A percentile compares a stretch with the other conserved stretches of the same genome.
These are phyloP conservation scores for Bisporella sp. DNA, from an alignment of 2,329 filamentous ascomycete genomes.

Conservation along the genomic window DNA sequence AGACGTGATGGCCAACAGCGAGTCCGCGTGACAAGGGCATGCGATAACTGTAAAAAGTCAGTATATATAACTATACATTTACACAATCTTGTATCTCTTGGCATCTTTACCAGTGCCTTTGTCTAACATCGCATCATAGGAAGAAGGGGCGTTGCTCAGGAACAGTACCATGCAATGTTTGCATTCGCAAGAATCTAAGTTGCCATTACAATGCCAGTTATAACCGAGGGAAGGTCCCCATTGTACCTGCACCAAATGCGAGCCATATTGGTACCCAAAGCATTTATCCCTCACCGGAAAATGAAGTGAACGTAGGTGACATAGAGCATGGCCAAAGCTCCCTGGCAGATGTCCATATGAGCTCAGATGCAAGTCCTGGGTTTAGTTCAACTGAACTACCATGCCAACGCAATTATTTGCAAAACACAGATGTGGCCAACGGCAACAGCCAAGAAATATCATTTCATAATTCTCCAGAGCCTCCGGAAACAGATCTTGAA, in stretches of 20 bases:
- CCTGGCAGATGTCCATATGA: too few relatives aligned
- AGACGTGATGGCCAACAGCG: too few relatives aligned
- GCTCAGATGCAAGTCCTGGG: too few relatives aligned
- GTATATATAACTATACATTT: background rate
- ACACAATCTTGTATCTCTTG: background rate
- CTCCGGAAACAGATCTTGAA: slow-evolving; percentile 37
- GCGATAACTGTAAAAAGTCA: background rate
- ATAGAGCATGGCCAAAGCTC: background rate
- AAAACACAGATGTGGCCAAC: background rate
- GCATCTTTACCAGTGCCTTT: background rate
- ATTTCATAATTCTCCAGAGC: slow-evolving; percentile 37
- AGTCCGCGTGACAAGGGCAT: background rate
- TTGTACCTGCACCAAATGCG: slow-evolving; percentile 18
- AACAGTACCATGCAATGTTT: slow-evolving; percentile 32
- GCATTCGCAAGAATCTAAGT: slow-evolving; percentile 18
- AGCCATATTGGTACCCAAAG: background rate
- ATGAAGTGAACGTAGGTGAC: background rate
- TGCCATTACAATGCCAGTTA: slow-evolving; percentile 46
- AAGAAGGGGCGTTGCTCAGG: slow-evolving; percentile 35
- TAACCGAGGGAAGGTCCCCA: slow-evolving; percentile 37
- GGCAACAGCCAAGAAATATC: slow-evolving; percentile 10
- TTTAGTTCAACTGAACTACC: background rate
- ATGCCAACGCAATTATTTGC: background rate
- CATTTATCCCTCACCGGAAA: background rate
- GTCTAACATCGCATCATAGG: slow-evolving; percentile 10